Percentiles rank a stretch among this genome's conserved stretches.
These are phyloP conservation scores for Carallia pectinifolia DNA, from an alignment of 345 rosid species.

Conservation along the genomic window DNA sequence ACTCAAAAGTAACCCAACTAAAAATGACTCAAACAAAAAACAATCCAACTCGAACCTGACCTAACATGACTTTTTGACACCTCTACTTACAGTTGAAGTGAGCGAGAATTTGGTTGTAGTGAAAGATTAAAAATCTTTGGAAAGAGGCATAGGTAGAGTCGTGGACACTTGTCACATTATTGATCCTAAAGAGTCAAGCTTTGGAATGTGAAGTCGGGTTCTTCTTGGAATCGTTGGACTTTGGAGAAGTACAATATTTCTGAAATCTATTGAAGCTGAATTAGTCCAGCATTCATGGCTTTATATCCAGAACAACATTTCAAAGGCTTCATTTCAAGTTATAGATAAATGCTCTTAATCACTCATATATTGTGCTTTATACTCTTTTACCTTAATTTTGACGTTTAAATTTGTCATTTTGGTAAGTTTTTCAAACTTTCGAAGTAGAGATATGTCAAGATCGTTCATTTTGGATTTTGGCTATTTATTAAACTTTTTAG, in stretches of 20 bases:
- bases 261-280: not conserved
- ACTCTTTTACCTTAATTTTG: too few species aligned
- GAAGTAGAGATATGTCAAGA: too few species aligned
- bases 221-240: too few species aligned
- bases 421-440: too few species aligned
- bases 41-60: too few species aligned
- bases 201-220: not conserved
- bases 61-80: too few species aligned
- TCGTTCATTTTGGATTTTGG: too few species aligned
- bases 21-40: too few species aligned
- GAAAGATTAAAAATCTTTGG: conserved; percentile 2
- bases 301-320: not conserved
- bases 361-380: too few species aligned
- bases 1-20: too few species aligned
- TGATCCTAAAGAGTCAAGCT: not conserved
- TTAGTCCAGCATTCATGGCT: not conserved
- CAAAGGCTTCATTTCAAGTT: not conserved
- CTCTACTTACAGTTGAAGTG: conserved; percentile 5
- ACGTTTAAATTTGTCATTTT: too few species aligned
- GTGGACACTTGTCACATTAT: not conserved
- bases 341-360: not conserved
- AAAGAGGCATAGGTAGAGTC: not conserved
- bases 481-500: too few species aligned
- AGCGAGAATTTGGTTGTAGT: conserved; percentile 14
- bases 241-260: not conserved